phyloP scores from a whole-genome alignment of 108 stramenopile species.

The Cyclotella cryptica region DNA sequence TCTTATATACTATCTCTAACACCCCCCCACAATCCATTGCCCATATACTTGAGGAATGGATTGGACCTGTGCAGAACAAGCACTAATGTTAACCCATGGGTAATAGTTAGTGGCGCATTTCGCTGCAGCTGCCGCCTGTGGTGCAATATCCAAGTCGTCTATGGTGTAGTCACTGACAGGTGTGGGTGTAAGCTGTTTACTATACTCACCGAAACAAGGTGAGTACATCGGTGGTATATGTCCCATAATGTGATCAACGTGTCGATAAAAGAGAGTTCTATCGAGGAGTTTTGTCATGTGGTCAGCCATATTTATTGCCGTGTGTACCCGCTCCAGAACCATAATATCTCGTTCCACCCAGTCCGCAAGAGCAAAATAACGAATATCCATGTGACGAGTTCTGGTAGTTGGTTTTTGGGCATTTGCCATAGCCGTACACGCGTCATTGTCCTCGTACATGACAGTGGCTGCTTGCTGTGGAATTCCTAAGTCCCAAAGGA shows the following conservation, averaged over 20 bases:
- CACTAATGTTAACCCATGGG: neutral
- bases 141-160: neutral
- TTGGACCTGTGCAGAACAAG: too few relatives aligned
- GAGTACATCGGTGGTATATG: neutral
- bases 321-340: neutral
- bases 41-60: too few relatives aligned
- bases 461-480: too few relatives aligned
- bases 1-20: too few relatives aligned
- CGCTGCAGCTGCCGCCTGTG: neutral
- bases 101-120: neutral
- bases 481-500: too few relatives aligned
- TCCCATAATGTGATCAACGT: neutral
- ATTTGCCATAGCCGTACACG: too few relatives aligned
- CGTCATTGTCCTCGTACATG: too few relatives aligned
- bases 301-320: neutral
- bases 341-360: neutral
- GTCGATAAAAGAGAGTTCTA: neutral
- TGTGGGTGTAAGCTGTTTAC: neutral
- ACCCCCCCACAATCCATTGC: too few relatives aligned
- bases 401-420: too few relatives aligned
- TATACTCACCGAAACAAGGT: neutral
- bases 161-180: neutral
- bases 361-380: neutral
- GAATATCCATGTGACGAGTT: neutral
- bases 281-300: slow-evolving; percentile 2